Conservation (phyloP, 2,329 filamentous ascomycete genomes). For the Xylaria digitata region DNA sequence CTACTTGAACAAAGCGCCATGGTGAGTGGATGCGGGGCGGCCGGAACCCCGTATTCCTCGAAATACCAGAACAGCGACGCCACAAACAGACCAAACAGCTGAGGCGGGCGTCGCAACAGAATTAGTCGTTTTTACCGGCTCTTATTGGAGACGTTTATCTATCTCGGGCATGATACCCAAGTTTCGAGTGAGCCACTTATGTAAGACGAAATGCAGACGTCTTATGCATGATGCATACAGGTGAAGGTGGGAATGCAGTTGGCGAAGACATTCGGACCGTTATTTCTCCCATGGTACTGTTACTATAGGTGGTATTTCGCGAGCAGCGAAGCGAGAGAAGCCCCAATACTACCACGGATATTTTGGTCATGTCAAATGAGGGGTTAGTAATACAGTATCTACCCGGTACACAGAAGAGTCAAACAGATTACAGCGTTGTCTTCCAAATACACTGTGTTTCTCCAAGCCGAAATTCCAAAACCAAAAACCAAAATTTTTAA, state of each 20-base stretch:
- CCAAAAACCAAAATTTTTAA: background rate
- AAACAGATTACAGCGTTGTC: background rate
- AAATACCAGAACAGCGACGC: conserved; percentile 1
- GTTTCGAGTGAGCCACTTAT: background rate
- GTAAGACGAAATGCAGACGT: conserved; percentile 12
- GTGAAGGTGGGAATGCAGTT: background rate
- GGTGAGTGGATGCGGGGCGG: background rate
- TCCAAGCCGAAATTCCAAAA: background rate
- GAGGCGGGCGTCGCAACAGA: background rate
- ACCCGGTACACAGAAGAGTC: background rate
- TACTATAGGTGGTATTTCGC: conserved; percentile 5
- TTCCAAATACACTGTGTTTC: conserved; percentile 10
- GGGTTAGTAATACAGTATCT: conserved; percentile 4
- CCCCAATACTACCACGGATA: background rate
- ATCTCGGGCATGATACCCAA: conserved; percentile 18
- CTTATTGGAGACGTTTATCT: conserved; percentile 2
- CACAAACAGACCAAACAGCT: background rate
- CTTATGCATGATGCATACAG: conserved; percentile 17
- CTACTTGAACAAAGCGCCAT: background rate
- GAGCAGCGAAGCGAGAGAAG: conserved; percentile 10
- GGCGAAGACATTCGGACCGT: conserved; percentile 18
- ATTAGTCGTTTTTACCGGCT: background rate
- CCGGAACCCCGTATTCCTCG: background rate
- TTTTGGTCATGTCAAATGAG: background rate
- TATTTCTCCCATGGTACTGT: background rate